These are phyloP conservation scores for Dryadomyces quercus-mongolicae DNA, from an alignment of 2,329 filamentous ascomycete genomes.

Conservation along the genomic window DNA sequence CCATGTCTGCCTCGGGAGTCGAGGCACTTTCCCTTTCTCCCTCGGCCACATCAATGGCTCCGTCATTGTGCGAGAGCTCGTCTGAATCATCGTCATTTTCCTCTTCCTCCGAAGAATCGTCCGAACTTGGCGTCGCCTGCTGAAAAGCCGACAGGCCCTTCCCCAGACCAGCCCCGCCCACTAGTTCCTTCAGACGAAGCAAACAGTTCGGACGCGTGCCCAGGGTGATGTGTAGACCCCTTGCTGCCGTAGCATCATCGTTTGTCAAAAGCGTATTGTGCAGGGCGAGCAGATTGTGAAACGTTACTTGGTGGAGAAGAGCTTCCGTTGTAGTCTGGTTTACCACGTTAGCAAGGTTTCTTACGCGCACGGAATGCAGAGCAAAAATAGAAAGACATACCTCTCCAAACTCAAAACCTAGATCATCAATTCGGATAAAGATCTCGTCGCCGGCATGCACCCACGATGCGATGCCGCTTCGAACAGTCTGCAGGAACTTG, in stretches of 20 bases:
- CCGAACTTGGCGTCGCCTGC: not conserved
- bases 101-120: constrained; percentile 9
- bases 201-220: constrained; percentile 13
- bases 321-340: constrained; percentile 13
- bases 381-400: constrained; percentile 19
- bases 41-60: not conserved
- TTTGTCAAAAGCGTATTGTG: constrained; percentile 13
- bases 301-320: constrained; percentile 13
- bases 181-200: constrained; percentile 12
- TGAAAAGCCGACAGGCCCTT: constrained; percentile 12
- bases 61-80: constrained; percentile 1
- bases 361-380: not conserved
- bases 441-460: constrained; percentile 33
- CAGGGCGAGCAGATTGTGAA: constrained; percentile 13
- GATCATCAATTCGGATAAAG: constrained; percentile 37
- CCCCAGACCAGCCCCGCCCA: constrained; percentile 11
- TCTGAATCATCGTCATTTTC: not conserved
- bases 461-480: constrained; percentile 32
- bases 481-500: constrained; percentile 30
- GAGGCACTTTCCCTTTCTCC: constrained; percentile 2
- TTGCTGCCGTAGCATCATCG: constrained; percentile 6
- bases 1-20: not conserved
- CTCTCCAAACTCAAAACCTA: constrained; percentile 41
- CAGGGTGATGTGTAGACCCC: constrained; percentile 11
- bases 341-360: not conserved